Conservation (phyloP, 805 yeast species). For the Candida xiaguanensis region DNA sequence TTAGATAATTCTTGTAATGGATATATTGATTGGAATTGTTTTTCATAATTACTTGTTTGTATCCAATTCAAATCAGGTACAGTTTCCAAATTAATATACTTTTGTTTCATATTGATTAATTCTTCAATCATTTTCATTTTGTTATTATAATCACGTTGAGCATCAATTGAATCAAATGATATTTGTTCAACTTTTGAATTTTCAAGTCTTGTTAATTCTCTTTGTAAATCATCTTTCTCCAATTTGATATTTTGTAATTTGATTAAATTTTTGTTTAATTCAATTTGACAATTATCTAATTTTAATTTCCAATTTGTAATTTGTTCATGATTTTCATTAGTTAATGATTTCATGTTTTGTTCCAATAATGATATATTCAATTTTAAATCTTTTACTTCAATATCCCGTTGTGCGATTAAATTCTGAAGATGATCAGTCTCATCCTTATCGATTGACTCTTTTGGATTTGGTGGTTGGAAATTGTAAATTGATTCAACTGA, state of each 20-base stretch:
- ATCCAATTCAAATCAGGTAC: slow-evolving; percentile 20
- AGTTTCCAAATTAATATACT: slow-evolving; percentile 14
- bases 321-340: slow-evolving; percentile 24
- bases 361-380: slow-evolving; percentile 45
- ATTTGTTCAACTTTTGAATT: slow-evolving; percentile 13
- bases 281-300: slow-evolving; percentile 16
- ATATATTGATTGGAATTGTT: slow-evolving; percentile 4
- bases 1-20: slow-evolving; percentile 10
- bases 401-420: slow-evolving; percentile 17
- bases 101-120: slow-evolving; percentile 37
- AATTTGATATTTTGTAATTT: slow-evolving; percentile 19
- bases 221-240: slow-evolving; percentile 24
- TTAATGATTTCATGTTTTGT: slow-evolving; percentile 34
- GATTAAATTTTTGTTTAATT: slow-evolving; percentile 16
- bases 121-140: slow-evolving; percentile 42
- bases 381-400: slow-evolving; percentile 37
- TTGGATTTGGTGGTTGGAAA: neutral
- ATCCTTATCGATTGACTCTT: neutral
- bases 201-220: slow-evolving; percentile 12
- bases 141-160: slow-evolving; percentile 29
- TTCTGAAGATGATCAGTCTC: neutral
- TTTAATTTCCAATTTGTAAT: slow-evolving; percentile 14
- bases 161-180: slow-evolving; percentile 17
- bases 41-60: slow-evolving; percentile 7
- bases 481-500: neutral